Evolutionary conservation across 371 early-diverging fungal genomes (phyloP), one percentile per base, ranked within the genome.

Genomic region (Rhizopus sp.): DNA sequence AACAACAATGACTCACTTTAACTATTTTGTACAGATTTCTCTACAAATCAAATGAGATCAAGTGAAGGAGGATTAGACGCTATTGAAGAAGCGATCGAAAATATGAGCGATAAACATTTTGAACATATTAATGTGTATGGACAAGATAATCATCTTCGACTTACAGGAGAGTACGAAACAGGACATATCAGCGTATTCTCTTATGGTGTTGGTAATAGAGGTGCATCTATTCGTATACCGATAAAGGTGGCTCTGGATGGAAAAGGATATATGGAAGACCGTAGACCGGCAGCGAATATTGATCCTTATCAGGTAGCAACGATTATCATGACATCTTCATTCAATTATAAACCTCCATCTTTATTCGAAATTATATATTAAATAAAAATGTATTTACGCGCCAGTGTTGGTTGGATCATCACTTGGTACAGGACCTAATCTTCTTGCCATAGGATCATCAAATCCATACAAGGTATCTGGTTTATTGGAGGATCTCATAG

Each of bases 61-160:
- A 52, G 48, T 8, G 62, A 68, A 29, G 75, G 73, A 23, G 81
- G 81, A 34, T 65, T 81, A 51, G 51, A 55, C 33, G 73, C 70
- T 29, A 81, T 81, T 59, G 69, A 78, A 39, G 69, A 66, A 7
- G 79, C 81, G 23, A 73, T 81, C 31, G 72, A 76, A 17, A 81
- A 77, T 48, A 62, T 81, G 65, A 64, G 75, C 30, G 38, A 50
- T 16, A 59, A 60, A 12, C 81, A 81, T 60, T 35, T 53, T 7
- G 79, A 72, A 35, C 81, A 81, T 62, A 77, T 81, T 40, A 66
- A 72, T 42, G 79, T 79, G 13, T 81, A 81, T 61, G 81, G 81
- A 29, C 64, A 65, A 61, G 79, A 78, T 55, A 81, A 81, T 53
- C 72, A 81, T 31, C 64, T 74, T 30, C 65, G 81, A 30, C 60